These are phyloP conservation scores for Gonapodya sp. DNA, from an alignment of 192 early-diverging fungal species.

Conservation along the genomic window DNA sequence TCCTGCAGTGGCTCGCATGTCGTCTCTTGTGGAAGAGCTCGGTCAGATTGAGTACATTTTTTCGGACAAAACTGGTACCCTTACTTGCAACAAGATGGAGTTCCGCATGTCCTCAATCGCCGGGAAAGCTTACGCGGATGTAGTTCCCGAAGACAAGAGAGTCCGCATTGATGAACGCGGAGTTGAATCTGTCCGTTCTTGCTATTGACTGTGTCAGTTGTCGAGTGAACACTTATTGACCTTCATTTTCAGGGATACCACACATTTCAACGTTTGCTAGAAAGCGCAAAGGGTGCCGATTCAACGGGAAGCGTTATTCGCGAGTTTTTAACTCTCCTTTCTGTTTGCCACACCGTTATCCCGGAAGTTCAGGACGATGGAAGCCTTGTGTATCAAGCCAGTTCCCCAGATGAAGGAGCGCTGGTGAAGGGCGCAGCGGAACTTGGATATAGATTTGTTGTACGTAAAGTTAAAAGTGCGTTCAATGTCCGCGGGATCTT, in stretches of 20 bases:
- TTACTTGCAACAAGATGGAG: constrained; percentile 85
- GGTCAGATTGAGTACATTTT: constrained; percentile 98
- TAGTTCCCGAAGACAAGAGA: constrained; percentile 82
- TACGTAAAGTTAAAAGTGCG: too few species aligned
- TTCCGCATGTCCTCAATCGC: constrained; percentile 84
- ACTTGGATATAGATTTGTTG: constrained; percentile 58
- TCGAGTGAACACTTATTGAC: constrained; percentile 28
- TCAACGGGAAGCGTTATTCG: constrained; percentile 56
- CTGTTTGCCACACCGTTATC: constrained; percentile 97
- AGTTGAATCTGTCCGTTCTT: constrained; percentile 50
- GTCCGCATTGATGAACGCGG: constrained; percentile 51
- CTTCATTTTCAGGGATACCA: constrained; percentile 29
- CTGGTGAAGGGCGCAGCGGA: constrained; percentile 65
- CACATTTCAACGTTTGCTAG: constrained; percentile 28
- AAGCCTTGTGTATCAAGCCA: constrained; percentile 71
- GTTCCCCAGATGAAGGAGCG: constrained; percentile 94
- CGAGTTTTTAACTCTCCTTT: constrained; percentile 83
- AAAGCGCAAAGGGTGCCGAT: constrained; percentile 28
- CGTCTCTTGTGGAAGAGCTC: constrained; percentile 90
- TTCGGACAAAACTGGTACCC: constrained; percentile 82
- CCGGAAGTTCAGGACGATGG: constrained; percentile 57
- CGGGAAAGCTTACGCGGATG: constrained; percentile 80
- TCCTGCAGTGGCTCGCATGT: constrained; percentile 82
- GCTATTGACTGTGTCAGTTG: constrained; percentile 28
- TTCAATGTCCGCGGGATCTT: constrained; percentile 3